Evolutionary conservation across 2,329 filamentous ascomycete genomes (phyloP), one percentile per base, ranked within the genome.

Genomic region (Colletotrichum orchidophilum): DNA sequence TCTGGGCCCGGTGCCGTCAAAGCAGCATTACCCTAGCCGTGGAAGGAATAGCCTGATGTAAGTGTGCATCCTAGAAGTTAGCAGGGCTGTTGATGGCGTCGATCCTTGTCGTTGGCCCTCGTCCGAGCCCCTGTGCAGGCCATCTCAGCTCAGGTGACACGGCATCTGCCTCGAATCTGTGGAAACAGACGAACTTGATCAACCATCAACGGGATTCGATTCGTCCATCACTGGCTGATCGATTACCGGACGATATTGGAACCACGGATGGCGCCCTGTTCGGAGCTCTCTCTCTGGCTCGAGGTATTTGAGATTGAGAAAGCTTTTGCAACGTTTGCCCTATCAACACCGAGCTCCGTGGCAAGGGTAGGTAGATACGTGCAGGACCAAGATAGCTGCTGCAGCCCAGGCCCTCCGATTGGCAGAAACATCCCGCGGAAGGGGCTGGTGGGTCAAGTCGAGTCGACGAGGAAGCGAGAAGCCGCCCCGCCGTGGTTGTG

Each of bases 181-280:
- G 69, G 64, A 71, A 71, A 71, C 64, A 60, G 69, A 71, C 64
- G 69, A 71, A 69, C 69, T 68, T 21, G 64, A 69, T 63, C 52
- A 35, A 21, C 58, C 33, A 31, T n/a, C n/a, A 49, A 35, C 60
- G 53, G n/a, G 27, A 59, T 29, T 71, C 53, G 52, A 69, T 68
- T 63, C 52, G 69, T 24, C 57, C 63, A 59, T 26, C 39, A 62
- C 13, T n/a, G 18, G 35, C 35, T 31, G 29, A 35, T 31, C 49
- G 57, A 49, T 11, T 15, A 26, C 49, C 31, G 39, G 64, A 46
- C 35, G 54, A 50, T 50, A 29, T 63, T 21, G 59, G 35, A 68
- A 68, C 55, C 64, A 63, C 15, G 6, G 26, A 12, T 31, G 64
- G 58, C 59, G 62, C 67, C 31, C 58, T 42, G 31, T 55, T 42